Conservation (phyloP, 73 alveolate species). For the Tetrahymena elliotti region DNA sequence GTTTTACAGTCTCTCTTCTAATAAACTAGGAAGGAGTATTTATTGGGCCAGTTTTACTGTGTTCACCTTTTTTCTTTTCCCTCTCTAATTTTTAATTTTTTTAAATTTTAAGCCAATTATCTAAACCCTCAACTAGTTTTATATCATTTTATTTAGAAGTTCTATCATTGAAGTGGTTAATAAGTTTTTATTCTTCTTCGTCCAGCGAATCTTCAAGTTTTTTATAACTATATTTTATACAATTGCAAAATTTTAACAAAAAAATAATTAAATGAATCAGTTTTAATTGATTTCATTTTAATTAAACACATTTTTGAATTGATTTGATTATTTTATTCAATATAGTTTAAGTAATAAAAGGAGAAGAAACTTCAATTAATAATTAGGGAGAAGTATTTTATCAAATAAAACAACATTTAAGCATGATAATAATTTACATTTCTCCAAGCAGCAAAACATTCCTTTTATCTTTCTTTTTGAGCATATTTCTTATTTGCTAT, state of each 20-base stretch:
- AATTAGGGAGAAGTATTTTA: not conserved
- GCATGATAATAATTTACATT: not conserved
- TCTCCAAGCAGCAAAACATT: not conserved
- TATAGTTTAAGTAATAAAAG: not conserved
- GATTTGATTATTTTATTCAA: not conserved
- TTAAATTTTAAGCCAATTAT: not conserved
- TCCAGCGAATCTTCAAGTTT: not conserved
- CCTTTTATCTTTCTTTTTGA: not conserved
- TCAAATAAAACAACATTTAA: not conserved
- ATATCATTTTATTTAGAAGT: not conserved
- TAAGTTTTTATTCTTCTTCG: not conserved
- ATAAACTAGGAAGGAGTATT: not conserved
- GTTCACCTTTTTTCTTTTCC: not conserved
- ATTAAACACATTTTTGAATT: not conserved
- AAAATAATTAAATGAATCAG: not conserved
- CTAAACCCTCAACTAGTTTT: not conserved
- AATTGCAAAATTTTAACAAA: not conserved
- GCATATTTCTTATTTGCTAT: not conserved
- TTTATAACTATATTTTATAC: not conserved
- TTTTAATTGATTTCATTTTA: not conserved
- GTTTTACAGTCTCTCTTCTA: not conserved
- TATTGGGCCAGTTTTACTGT: not conserved
- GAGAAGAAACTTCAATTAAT: not conserved
- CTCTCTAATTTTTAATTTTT: not conserved
- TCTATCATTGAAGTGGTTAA: not conserved